Percentiles rank a stretch among this genome's conserved stretches.
Conservation (phyloP, 2,329 filamentous ascomycete genomes). For the Trichoderma sp. region DNA sequence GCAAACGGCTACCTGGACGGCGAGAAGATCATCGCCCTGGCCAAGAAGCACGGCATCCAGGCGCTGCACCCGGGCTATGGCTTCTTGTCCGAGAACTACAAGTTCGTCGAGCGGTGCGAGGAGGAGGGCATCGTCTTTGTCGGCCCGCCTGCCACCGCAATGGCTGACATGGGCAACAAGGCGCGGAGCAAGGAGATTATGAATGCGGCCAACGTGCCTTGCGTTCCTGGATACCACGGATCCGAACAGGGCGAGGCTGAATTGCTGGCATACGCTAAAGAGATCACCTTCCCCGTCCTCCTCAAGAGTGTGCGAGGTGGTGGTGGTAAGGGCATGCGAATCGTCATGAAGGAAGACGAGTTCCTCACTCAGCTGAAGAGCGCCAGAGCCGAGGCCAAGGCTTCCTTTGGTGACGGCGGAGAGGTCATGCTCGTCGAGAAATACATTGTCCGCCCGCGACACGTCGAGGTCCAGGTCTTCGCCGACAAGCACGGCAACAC, state of each 20-base stretch:
- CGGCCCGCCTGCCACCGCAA: conserved; percentile 80
- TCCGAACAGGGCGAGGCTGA: conserved; percentile 69
- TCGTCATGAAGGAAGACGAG: conserved; percentile 67
- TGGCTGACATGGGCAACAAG: conserved; percentile 91
- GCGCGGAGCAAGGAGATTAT: conserved; percentile 95
- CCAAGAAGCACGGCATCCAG: conserved; percentile 81
- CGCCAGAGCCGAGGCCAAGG: conserved; percentile 73
- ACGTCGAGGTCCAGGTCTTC: conserved; percentile 91
- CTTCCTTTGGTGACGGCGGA: conserved; percentile 77
- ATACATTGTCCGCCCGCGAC: conserved; percentile 75
- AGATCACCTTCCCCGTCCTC: conserved; percentile 69
- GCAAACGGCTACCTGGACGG: conserved; percentile 90
- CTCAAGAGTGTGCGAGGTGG: conserved; percentile 80
- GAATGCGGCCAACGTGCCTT: conserved; percentile 90
- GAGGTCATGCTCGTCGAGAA: conserved; percentile 83
- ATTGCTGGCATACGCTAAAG: conserved; percentile 68
- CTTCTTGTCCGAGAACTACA: conserved; percentile 91
- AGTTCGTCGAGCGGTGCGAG: conserved; percentile 84
- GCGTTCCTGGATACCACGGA: conserved; percentile 95
- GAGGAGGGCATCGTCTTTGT: conserved; percentile 93
- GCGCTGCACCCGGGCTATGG: conserved; percentile 97
- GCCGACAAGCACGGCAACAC: conserved; percentile 78
- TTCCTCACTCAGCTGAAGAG: conserved; percentile 70
- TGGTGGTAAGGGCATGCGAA: conserved; percentile 83
- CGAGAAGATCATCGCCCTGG: conserved; percentile 85